Evolutionary conservation across 805 yeast genomes (phyloP), one percentile per base, ranked within the genome.

Genomic region (Blastobotrys mokoenaii): DNA sequence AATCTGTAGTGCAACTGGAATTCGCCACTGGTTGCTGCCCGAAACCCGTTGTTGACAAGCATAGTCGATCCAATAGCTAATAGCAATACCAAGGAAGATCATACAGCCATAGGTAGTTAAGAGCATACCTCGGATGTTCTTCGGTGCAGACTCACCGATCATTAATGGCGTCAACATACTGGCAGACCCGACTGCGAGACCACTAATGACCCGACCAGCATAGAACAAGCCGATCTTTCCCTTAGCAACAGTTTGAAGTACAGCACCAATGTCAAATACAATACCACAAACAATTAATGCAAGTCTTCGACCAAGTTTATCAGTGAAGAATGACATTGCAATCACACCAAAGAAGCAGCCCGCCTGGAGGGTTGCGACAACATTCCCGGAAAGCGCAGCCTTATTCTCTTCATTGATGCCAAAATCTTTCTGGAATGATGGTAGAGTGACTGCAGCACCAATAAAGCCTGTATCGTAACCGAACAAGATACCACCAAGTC

Each of bases 391-490:
- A 58, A 85, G 83, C 45, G 67, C 73, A 1, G 84, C 76, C 2
- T 17, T 33, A 8, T 52, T 45, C 0, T 52, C 52, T 12, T 67
- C 62, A 69, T 54, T 50, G 27, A 50, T 51, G 1, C 90, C 77
- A 51, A 85, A 77, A 39, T 73, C 68, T 1, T 63, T 49, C 35
- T 70, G 69, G 36, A 87, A 87, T 58, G 75, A 84, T 10, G 65
- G 54, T 94, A 88, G 85, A 51, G 85, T 93, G 44, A 82, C 59
- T 4, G 87, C 67, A 50, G 85, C 86, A 59, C 86, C 86, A 43
- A 86, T 82, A 40, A 85, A 66, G 1, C 96, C 96, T 0, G 96
- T 87, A 62, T 87, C 96, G 59, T 84, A 88, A 1, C 96, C 96
- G 60, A 83, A 87, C 33, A 87, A 67, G 59, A 87, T 84, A 0